phyloP scores from a whole-genome alignment of 2,329 filamentous ascomycete genomes.

The Dendrostoma leiphaemia region DNA sequence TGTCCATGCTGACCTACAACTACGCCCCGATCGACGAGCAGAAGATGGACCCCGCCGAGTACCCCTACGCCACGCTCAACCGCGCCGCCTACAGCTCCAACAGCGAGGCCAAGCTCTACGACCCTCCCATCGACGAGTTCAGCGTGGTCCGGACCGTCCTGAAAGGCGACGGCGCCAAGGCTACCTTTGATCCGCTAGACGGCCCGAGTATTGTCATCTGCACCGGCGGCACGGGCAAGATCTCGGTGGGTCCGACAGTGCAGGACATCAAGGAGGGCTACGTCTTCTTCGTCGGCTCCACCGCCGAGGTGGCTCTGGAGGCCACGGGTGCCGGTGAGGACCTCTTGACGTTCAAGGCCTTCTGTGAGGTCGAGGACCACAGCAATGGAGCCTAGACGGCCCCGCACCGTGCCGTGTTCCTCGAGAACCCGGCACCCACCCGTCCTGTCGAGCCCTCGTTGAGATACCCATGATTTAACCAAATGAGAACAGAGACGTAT shows the following conservation, averaged over 20 bases:
- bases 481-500: neutral
- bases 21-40: slow-evolving; percentile 94
- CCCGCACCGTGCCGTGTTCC: neutral
- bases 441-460: neutral
- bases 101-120: slow-evolving; percentile 74
- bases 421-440: neutral
- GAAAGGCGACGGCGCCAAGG: slow-evolving; percentile 70
- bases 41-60: slow-evolving; percentile 84
- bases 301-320: slow-evolving; percentile 78
- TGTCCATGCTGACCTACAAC: slow-evolving; percentile 89
- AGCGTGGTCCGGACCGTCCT: slow-evolving; percentile 80
- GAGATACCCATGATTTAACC: slow-evolving; percentile 2
- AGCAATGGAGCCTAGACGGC: slow-evolving; percentile 37
- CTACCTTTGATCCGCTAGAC: slow-evolving; percentile 80
- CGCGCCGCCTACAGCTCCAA: slow-evolving; percentile 75
- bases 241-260: slow-evolving; percentile 79
- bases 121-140: slow-evolving; percentile 96
- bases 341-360: slow-evolving; percentile 89
- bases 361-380: slow-evolving; percentile 72
- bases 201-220: slow-evolving; percentile 94
- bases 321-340: slow-evolving; percentile 58
- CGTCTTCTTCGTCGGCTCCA: slow-evolving; percentile 84
- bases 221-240: slow-evolving; percentile 77
- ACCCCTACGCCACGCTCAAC: slow-evolving; percentile 82
- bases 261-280: slow-evolving; percentile 72